Percentiles rank a stretch among this genome's conserved stretches.
These are phyloP conservation scores for Calonectria crousiana DNA, from an alignment of 2,329 filamentous ascomycete genomes.

Conservation along the genomic window DNA sequence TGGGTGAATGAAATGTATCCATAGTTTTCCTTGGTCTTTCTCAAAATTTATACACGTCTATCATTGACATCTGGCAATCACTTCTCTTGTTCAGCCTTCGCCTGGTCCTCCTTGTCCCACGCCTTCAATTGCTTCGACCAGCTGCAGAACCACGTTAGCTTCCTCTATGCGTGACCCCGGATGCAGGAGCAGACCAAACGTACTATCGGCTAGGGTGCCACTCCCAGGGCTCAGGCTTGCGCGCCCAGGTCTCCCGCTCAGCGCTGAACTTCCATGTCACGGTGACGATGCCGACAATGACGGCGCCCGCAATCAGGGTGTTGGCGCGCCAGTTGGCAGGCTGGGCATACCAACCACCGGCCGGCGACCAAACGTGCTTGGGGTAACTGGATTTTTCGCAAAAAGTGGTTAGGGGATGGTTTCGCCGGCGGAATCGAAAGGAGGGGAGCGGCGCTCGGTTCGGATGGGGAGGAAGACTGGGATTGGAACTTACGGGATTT, in stretches of 20 bases:
- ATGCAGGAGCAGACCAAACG: slow-evolving; percentile 49
- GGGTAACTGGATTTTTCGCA: slow-evolving; percentile 75
- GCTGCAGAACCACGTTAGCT: slow-evolving; percentile 47
- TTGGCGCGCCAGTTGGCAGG: slow-evolving; percentile 96
- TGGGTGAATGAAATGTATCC: neutral
- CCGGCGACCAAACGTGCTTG: slow-evolving; percentile 99
- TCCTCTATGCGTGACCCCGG: neutral
- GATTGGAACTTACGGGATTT: slow-evolving; percentile 63
- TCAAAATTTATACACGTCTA: slow-evolving; percentile 43
- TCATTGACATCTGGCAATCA: slow-evolving; percentile 36
- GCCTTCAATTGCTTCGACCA: slow-evolving; percentile 61
- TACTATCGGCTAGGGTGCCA: slow-evolving; percentile 91
- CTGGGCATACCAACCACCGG: slow-evolving; percentile 97
- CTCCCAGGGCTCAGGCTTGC: slow-evolving; percentile 80
- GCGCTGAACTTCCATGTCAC: slow-evolving; percentile 80
- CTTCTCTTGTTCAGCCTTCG: slow-evolving; percentile 49
- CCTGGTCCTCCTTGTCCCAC: slow-evolving; percentile 58
- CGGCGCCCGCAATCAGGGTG: slow-evolving; percentile 80
- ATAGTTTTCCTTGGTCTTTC: slow-evolving; percentile 27
- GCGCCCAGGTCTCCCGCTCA: slow-evolving; percentile 77
- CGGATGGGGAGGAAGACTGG: slow-evolving; percentile 27
- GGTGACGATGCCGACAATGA: slow-evolving; percentile 76
- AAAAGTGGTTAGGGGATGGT: slow-evolving; percentile 21
- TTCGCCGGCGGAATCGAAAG: slow-evolving; percentile 12
- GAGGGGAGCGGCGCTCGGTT: slow-evolving; percentile 25